Evolutionary conservation across 768 basidiomycete species (phyloP), one percentile per base, ranked within the genome.

Genomic region (Rhodotorula kratochvilovae): DNA sequence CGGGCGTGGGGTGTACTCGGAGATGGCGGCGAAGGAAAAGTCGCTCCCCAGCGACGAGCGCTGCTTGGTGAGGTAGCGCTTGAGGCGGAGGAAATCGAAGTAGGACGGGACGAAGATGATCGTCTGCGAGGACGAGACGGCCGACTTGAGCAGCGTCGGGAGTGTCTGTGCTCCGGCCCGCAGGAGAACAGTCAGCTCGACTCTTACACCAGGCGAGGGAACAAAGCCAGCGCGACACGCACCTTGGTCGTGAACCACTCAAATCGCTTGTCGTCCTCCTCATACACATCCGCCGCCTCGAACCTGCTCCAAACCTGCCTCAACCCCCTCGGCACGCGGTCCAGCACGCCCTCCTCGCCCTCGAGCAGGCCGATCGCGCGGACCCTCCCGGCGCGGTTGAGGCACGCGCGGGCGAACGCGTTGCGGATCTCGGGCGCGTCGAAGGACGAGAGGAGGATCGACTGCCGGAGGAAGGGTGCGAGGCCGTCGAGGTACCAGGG

Each of bases 401-500:
- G 87, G 19, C 96, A 83, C 13, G 81, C 81, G n/a, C 80, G 81
- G 76, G 89, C 90, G 83, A 87, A 98, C 29, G 98, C 81, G 0
- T 87, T 83, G 5, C 92, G 87, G 8, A 85, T 89, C 80, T 98
- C 95, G 0, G 94, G 90, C 0, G 90, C 91, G 80, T 96, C 92
- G 76, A 90, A 90, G 2, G 90, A 85, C 3, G 93, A 90, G 29
- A 98, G 79, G 8, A 97, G 82, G 72, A 99, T 87, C 5, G 92
- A 88, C 80, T 98, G 96, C 13, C 96, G 90, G 13, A 98, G 83
- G 79, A 89, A 91, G 58, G 85, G 82, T 8, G 94, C 88, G 78
- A 93, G 96, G 55, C 89, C 90, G 76, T 98, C 95, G 19, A 98
- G 85, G 80, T 94, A 96, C 96, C 96, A 98, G 1, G 92, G 91